These are phyloP conservation scores for Berberis thunbergii DNA, from an alignment of 164 flowering plant species.

Conservation along the genomic window DNA sequence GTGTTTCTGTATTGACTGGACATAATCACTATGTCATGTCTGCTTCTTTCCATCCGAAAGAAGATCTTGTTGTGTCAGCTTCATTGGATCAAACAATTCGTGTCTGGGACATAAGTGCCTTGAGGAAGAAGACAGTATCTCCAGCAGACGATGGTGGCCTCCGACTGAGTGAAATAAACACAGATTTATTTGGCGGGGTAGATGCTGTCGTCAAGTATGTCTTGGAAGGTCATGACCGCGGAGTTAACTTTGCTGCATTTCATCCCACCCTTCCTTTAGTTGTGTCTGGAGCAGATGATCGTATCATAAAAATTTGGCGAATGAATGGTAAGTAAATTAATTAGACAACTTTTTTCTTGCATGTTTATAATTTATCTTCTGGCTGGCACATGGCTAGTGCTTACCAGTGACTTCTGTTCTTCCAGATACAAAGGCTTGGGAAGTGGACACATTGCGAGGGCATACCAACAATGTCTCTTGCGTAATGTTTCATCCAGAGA, in stretches of 20 bases:
- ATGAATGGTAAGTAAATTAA: conserved; percentile 65
- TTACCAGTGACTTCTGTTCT: conserved; percentile 1
- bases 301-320: conserved; percentile 93
- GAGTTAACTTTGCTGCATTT: conserved; percentile 94
- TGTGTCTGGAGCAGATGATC: conserved; percentile 92
- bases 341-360: not conserved
- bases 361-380: not conserved
- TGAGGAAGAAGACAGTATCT: conserved; percentile 72
- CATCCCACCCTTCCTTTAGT: conserved; percentile 82
- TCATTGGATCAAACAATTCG: conserved; percentile 92
- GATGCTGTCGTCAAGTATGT: conserved; percentile 96
- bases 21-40: conserved; percentile 93
- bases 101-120: conserved; percentile 90
- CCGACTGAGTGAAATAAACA: conserved; percentile 81
- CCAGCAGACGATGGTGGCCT: conserved; percentile 83
- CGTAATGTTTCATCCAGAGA: conserved; percentile 76
- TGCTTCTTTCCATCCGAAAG: conserved; percentile 85
- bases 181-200: conserved; percentile 90
- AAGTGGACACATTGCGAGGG: conserved; percentile 78
- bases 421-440: conserved; percentile 96
- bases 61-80: conserved; percentile 88
- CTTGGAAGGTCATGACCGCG: conserved; percentile 75
- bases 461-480: conserved; percentile 95
- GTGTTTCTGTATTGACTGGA: conserved; percentile 75
- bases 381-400: not conserved